A percentile compares a stretch with the other conserved stretches of the same genome.
Evolutionary conservation across 495 filamentous ascomycete species (phyloP).

Genomic region (Penicillium waksmanii): DNA sequence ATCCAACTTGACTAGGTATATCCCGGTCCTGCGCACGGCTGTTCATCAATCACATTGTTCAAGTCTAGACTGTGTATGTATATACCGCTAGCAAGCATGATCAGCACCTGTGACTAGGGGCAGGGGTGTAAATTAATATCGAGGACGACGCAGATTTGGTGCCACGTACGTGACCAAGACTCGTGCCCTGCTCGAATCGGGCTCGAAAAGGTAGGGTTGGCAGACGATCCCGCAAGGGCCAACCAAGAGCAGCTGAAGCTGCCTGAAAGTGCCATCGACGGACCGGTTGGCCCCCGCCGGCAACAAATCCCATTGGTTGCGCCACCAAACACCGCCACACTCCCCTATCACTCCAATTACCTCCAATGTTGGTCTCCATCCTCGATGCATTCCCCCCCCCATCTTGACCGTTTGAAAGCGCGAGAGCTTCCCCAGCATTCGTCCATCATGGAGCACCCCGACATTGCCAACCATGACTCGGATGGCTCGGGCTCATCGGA

Average conservation of each 20-base stretch:
- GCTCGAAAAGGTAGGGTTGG: slow-evolving; percentile 8
- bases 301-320: slow-evolving; percentile 12
- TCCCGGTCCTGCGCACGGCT: neutral
- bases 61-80: neutral
- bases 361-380: neutral
- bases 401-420: slow-evolving; percentile 3
- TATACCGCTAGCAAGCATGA: slow-evolving; percentile 1
- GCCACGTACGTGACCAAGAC: slow-evolving; percentile 10
- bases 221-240: slow-evolving; percentile 11
- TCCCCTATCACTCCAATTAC: slow-evolving; percentile 30
- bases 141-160: slow-evolving; percentile 7
- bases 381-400: slow-evolving; percentile 10
- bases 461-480: slow-evolving; percentile 60
- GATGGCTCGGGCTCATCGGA: slow-evolving; percentile 67
- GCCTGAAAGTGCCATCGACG: neutral
- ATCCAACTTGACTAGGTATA: neutral
- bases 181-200: neutral
- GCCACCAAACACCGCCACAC: slow-evolving; percentile 34
- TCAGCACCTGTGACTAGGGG: slow-evolving; percentile 10
- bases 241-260: slow-evolving; percentile 3
- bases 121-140: slow-evolving; percentile 16
- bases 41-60: neutral
- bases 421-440: slow-evolving; percentile 24
- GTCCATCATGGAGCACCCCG: slow-evolving; percentile 59
- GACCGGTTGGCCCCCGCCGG: slow-evolving; percentile 5